Percentiles rank a stretch among this genome's conserved stretches.
Evolutionary conservation across 345 rosid species (phyloP).

Genomic region (Populus pruinosa): DNA sequence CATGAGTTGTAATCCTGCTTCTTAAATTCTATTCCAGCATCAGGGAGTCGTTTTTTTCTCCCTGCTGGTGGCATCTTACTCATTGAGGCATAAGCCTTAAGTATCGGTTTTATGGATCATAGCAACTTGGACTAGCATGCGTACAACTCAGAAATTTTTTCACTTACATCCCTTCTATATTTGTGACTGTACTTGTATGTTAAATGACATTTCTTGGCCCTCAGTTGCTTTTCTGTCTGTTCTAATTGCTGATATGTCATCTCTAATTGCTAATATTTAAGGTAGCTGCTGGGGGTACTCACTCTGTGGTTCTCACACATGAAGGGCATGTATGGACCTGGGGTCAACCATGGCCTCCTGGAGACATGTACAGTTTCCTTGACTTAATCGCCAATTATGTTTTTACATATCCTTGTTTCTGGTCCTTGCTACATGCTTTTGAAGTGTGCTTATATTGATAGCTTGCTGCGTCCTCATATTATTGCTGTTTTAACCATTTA

Average conservation of each 20-base stretch:
- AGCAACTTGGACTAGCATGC: not conserved
- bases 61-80: not conserved
- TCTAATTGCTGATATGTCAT: conserved; percentile 14
- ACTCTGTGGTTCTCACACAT: conserved; percentile 87
- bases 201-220: not conserved
- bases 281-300: conserved; percentile 99
- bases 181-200: not conserved
- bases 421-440: not conserved
- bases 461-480: not conserved
- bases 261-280: conserved; percentile 26
- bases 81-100: not conserved
- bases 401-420: not conserved
- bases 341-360: conserved; percentile 99
- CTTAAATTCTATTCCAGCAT: not conserved
- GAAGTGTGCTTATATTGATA: conserved; percentile 1
- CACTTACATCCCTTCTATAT: not conserved
- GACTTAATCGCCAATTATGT: not conserved
- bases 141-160: not conserved
- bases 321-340: conserved; percentile 97
- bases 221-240: conserved; percentile 2
- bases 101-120: not conserved
- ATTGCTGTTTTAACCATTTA: not conserved
- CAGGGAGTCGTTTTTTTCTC: not conserved
- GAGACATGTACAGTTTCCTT: conserved; percentile 70
- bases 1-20: not conserved